Conservation (phyloP, 768 basidiomycete species). For the Mycena rosella region DNA sequence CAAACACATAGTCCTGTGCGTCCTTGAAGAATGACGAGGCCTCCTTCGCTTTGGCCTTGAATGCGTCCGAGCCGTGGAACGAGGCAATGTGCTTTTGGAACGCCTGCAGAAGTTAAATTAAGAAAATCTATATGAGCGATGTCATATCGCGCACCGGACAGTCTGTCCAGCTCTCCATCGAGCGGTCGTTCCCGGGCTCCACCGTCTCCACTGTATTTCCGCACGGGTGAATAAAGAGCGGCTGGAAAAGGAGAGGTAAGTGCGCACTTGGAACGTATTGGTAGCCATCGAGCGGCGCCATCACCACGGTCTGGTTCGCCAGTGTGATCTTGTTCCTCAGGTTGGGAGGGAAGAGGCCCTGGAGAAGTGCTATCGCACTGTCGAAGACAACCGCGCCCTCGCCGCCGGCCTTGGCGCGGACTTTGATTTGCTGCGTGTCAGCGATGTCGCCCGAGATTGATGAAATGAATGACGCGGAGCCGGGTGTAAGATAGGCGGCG, state of each 20-base stretch:
- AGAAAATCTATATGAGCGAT: constrained; percentile 40
- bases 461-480: too few relatives aligned
- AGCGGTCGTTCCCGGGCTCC: too few relatives aligned
- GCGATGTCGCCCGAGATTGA: too few relatives aligned
- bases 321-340: constrained; percentile 77
- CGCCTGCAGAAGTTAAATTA: constrained; percentile 48
- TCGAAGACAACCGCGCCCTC: too few relatives aligned
- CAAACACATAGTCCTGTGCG: constrained; percentile 63
- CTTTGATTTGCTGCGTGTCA: too few relatives aligned
- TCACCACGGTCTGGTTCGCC: too few relatives aligned
- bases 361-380: constrained; percentile 85
- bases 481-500: constrained; percentile 72
- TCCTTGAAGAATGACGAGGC: constrained; percentile 61
- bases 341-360: constrained; percentile 90
- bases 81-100: constrained; percentile 59
- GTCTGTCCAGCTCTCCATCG: constrained; percentile 83
- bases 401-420: too few relatives aligned
- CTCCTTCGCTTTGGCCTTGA: constrained; percentile 55
- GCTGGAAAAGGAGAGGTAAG: background rate
- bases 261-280: constrained; percentile 84
- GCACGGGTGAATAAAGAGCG: background rate
- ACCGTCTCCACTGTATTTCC: too few relatives aligned
- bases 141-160: constrained; percentile 58
- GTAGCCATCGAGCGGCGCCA: constrained; percentile 84
- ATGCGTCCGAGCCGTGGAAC: constrained; percentile 58